phyloP scores from a whole-genome alignment of 768 basidiomycete species.

The Exidia glandulosa region DNA sequence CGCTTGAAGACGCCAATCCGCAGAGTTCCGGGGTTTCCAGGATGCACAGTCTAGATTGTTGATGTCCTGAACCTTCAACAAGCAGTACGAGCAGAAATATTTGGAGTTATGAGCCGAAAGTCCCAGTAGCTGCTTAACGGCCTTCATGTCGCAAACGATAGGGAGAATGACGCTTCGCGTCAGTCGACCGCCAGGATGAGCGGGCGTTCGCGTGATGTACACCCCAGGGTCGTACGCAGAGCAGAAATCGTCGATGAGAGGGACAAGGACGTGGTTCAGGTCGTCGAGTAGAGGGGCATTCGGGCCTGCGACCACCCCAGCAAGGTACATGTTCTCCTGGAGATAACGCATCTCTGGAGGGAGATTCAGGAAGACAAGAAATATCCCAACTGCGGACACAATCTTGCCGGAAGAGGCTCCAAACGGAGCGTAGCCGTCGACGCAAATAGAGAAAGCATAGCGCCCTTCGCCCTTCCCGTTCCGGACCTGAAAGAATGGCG shows the following conservation, averaged over 20 bases:
- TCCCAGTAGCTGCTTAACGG: not conserved
- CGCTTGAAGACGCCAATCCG: not conserved
- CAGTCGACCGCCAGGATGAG: slow-evolving; percentile 5
- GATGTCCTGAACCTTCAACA: not conserved
- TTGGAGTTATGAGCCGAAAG: not conserved
- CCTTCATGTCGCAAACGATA: slow-evolving; percentile 18
- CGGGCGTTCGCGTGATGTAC: slow-evolving; percentile 7
- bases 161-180: slow-evolving; percentile 6
- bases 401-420: not conserved
- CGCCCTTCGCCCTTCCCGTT: slow-evolving; percentile 13
- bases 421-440: slow-evolving; percentile 1
- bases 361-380: slow-evolving; percentile 23
- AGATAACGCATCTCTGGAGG: slow-evolving; percentile 20
- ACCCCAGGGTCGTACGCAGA: slow-evolving; percentile 10
- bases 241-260: slow-evolving; percentile 18
- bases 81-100: not conserved
- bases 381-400: slow-evolving; percentile 8
- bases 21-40: not conserved
- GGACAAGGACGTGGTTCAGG: slow-evolving; percentile 22
- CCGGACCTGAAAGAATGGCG: slow-evolving; percentile 12
- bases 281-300: slow-evolving; percentile 16
- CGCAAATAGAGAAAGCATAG: slow-evolving; percentile 7
- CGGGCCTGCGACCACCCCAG: slow-evolving; percentile 22
- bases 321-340: slow-evolving; percentile 23
- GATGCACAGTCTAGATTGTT: not conserved